phyloP scores from a whole-genome alignment of 495 filamentous ascomycete genomes.

The Podospora pseudocomata region DNA sequence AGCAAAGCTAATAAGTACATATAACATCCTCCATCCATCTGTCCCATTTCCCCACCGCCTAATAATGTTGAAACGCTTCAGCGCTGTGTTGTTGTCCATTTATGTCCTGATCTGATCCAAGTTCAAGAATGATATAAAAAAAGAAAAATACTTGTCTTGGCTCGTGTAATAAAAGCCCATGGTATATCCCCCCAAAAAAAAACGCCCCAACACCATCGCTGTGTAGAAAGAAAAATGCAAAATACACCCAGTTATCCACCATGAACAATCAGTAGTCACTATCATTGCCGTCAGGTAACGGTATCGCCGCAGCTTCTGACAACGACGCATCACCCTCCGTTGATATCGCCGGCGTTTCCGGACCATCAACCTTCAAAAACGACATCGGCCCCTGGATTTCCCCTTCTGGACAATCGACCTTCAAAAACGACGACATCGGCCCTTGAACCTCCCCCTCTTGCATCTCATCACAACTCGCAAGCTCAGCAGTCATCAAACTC shows the following conservation, averaged over 20 bases:
- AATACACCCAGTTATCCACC: neutral
- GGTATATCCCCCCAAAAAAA: neutral
- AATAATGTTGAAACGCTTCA: neutral
- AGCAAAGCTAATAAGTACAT: neutral
- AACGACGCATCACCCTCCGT: neutral
- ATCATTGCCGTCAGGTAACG: neutral
- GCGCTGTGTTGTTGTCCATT: neutral
- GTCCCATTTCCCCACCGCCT: neutral
- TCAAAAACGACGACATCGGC: neutral
- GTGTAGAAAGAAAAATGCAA: neutral
- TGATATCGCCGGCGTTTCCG: neutral
- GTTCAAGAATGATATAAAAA: neutral
- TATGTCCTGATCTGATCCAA: neutral
- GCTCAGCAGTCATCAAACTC: conserved; percentile 20
- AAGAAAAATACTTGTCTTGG: neutral
- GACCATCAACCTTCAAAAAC: neutral
- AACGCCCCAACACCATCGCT: conserved; percentile 1
- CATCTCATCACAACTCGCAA: neutral
- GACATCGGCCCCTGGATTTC: neutral
- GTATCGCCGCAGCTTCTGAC: neutral
- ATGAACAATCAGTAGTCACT: neutral
- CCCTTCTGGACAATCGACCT: neutral
- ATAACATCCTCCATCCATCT: neutral
- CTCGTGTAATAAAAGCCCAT: neutral
- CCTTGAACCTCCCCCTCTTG: neutral